A percentile compares a stretch with the other conserved stretches of the same genome.
Conservation (phyloP, 2,329 filamentous ascomycete genomes). For the Tolypocladium tropicale region DNA sequence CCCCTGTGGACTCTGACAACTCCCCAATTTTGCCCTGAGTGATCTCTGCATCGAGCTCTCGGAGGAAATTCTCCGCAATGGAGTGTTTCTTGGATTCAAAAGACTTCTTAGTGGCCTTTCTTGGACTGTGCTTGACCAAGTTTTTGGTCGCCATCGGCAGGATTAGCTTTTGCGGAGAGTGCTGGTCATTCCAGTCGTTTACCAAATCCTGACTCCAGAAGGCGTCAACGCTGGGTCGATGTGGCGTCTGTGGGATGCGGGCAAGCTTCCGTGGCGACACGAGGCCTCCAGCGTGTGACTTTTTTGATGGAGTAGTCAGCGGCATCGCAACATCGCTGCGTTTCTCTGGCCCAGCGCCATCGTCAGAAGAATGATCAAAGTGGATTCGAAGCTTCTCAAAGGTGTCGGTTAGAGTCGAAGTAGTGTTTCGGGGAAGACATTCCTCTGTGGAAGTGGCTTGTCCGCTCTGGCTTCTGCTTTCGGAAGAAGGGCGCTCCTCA, state of each 20-base stretch:
- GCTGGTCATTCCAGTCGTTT: slow-evolving; percentile 54
- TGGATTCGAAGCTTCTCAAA: neutral
- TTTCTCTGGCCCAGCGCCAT: neutral
- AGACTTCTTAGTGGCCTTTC: slow-evolving; percentile 37
- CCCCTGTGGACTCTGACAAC: slow-evolving; percentile 54
- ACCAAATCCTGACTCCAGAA: slow-evolving; percentile 51
- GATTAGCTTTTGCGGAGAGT: slow-evolving; percentile 38
- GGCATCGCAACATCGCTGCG: slow-evolving; percentile 2
- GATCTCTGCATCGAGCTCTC: slow-evolving; percentile 57
- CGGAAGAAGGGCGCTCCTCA: neutral
- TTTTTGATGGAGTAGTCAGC: slow-evolving; percentile 10
- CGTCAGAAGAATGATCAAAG: neutral
- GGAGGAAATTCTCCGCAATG: slow-evolving; percentile 53
- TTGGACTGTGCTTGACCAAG: slow-evolving; percentile 14
- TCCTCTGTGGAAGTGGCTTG: neutral
- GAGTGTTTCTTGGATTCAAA: slow-evolving; percentile 54
- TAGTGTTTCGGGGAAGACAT: neutral
- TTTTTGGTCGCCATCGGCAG: slow-evolving; percentile 13
- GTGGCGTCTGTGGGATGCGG: slow-evolving; percentile 41
- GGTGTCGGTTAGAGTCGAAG: neutral
- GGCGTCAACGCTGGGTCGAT: slow-evolving; percentile 41
- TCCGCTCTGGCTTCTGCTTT: neutral
- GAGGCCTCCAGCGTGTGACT: slow-evolving; percentile 12
- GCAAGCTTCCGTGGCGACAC: slow-evolving; percentile 20
- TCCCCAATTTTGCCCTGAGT: slow-evolving; percentile 47